A percentile compares a stretch with the other conserved stretches of the same genome.
phyloP scores from a whole-genome alignment of 345 rosid genomes.

The Microcos paniculata region DNA sequence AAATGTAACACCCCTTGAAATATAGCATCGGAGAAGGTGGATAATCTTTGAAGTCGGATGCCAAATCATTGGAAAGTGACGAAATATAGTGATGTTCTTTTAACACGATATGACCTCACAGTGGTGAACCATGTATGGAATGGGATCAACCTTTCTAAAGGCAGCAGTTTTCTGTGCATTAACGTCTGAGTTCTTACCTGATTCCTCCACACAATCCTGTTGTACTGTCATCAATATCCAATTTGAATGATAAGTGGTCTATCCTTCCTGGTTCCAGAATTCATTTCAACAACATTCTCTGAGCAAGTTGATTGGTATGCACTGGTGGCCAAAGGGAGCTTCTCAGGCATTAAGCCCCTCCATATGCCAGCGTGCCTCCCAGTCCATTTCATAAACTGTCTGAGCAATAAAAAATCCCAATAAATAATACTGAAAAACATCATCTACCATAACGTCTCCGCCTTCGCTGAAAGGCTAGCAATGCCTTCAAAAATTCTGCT shows the following conservation, averaged over 20 bases:
- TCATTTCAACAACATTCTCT: neutral
- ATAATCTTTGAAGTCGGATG: neutral
- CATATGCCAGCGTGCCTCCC: neutral
- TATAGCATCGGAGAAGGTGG: neutral
- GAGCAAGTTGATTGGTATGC: neutral
- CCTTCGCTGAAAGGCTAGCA: conserved; percentile 23
- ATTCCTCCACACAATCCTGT: neutral
- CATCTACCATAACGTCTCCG: conserved; percentile 19
- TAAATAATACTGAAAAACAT: neutral
- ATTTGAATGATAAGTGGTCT: neutral
- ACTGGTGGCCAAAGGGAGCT: neutral
- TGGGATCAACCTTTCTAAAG: neutral
- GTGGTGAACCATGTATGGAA: neutral
- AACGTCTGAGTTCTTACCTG: neutral
- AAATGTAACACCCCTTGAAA: neutral
- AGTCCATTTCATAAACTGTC: neutral
- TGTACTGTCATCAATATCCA: neutral
- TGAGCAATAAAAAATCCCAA: neutral
- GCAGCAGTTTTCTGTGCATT: neutral
- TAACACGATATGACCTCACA: neutral
- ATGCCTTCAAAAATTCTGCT: conserved; percentile 29
- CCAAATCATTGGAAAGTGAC: neutral
- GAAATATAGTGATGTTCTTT: neutral
- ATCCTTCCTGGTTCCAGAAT: neutral
- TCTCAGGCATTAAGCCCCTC: neutral